Evolutionary conservation across 202 grass and related monocot species (phyloP).

Genomic region (Elaeis oleifera): DNA sequence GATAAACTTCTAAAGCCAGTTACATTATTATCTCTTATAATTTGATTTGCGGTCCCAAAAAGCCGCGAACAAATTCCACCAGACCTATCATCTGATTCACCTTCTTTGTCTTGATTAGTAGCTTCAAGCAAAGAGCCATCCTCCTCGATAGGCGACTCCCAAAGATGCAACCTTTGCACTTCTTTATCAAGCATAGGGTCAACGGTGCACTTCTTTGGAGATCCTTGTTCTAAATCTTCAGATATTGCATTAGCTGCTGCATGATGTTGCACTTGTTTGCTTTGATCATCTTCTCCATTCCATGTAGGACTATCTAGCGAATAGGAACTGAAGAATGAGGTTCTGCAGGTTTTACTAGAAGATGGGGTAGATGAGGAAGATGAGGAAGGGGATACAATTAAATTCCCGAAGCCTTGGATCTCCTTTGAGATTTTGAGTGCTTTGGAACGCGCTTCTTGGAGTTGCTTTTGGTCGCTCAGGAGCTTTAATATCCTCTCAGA

Average conservation of each 20-base stretch:
- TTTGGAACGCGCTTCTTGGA: conserved; percentile 36
- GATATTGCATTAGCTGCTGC: background rate
- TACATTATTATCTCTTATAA: background rate
- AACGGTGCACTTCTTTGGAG: background rate
- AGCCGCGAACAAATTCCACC: background rate
- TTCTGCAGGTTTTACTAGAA: conserved; percentile 29
- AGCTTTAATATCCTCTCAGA: conserved; percentile 33
- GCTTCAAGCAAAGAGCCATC: background rate
- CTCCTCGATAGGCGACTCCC: conserved; percentile 1
- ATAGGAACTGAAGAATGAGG: conserved; percentile 42
- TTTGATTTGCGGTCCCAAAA: background rate
- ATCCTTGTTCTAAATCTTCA: background rate
- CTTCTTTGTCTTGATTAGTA: background rate
- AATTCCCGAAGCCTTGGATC: conserved; percentile 19
- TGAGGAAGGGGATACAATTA: conserved; percentile 4
- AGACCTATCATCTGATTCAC: background rate
- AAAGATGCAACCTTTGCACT: background rate
- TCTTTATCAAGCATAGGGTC: background rate
- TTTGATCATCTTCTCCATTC: conserved; percentile 15
- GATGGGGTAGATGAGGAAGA: conserved; percentile 17
- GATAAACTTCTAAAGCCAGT: background rate
- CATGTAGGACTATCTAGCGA: conserved; percentile 40
- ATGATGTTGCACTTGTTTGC: background rate
- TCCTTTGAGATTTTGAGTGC: conserved; percentile 30
- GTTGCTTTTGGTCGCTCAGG: conserved; percentile 34